Base-by-base conservation (phyloP, 192 early-diverging fungal species). In the Lunasporangiospora selenospora region DNA sequence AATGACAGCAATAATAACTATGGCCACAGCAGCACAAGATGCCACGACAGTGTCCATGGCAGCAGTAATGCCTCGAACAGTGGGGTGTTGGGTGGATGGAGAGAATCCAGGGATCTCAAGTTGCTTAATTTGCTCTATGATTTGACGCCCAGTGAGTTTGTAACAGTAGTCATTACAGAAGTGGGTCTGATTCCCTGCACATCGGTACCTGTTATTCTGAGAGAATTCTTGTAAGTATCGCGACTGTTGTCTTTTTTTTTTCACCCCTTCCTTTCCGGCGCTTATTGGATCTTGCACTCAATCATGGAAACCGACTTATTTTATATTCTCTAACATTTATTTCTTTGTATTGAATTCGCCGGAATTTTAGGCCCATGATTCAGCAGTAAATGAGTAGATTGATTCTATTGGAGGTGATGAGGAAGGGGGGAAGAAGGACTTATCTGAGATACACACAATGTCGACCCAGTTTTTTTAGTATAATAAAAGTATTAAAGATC, bases 111-210 rank as follows among this genome's bases (percentile, higher is more conserved):
- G 26, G 86, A 88, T 55, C 70, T 98, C 48, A 91, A 90, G 62
- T 75, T 98, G 43, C 77, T 99, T 62, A 98, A 96, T 56, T 70
- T 98, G 6, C 75, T 91, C 54, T 97, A 98, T 73, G 98, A 99
- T 75, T 82, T 98, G 38, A 99, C 97, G 2, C 97, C 98, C 31
- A 88, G 95, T 37, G 86, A 95, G 64, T 95, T 91, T 75, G 88
- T 99, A 45, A 92, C 92, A 29, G 83, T 92, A 32, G 89, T 97
- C 37, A 85, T 96, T 18, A 95, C 93, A 16, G 97, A 99, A 73
- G 86, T 94, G 11, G 97, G 97, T 24, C 67, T 94, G 64, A 93
- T 96, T 52, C 93, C 94, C 9, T 93, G 88, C 59, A 95, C 94
- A 21, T 92, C 90, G 53, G 91, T 92, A 27, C 91, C 90, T 6